Evolutionary conservation across 805 yeast genomes (phyloP), one percentile per base, ranked within the genome.

Genomic region (Yamadazyma ubonensis): DNA sequence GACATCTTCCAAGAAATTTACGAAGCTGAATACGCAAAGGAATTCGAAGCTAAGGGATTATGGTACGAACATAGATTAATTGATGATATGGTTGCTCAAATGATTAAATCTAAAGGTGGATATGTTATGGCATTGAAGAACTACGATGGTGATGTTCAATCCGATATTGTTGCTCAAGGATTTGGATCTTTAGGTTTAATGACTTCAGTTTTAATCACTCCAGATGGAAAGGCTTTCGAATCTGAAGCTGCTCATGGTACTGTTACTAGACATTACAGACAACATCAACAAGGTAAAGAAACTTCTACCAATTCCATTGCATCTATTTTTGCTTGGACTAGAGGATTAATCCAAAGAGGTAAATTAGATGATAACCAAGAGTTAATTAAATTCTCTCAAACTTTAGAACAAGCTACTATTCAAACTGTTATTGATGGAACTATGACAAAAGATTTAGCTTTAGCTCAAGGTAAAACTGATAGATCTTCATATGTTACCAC

Each of bases 191-290:
- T 85, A 48, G 93, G 93, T 39, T 72, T 85, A 49, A 85, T 85
- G 93, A 84, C 93, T 7, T 85, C 93, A 8, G 86, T 81, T 29
- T 73, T 85, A 49, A 80, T 84, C 69, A 81, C 91, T 12, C 90
- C 91, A 38, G 91, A 85, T 64, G 93, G 93, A 29, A 82, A 83
- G 59, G 79, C 89, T n/a, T 85, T 81, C 52, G 93, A 85, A 68
- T 73, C 85, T 44, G 93, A 85, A 62, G 91, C 91, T 44, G 93
- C 93, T 23, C 93, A 85, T 56, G 93, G 93, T 53, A 85, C 93
- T 12, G 93, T 85, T 47, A 85, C 93, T 22, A 81, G 93, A 76
- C 93, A 85, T 58, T 85, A 70, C 68, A 81, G 91, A 76, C 85
- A 79, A 62, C 79, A 81, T 53, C 91, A 85, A 65, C 78, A 78